Evolutionary conservation across 208 protist genomes (phyloP).

Genomic region (Herpetomonas tarakana): DNA sequence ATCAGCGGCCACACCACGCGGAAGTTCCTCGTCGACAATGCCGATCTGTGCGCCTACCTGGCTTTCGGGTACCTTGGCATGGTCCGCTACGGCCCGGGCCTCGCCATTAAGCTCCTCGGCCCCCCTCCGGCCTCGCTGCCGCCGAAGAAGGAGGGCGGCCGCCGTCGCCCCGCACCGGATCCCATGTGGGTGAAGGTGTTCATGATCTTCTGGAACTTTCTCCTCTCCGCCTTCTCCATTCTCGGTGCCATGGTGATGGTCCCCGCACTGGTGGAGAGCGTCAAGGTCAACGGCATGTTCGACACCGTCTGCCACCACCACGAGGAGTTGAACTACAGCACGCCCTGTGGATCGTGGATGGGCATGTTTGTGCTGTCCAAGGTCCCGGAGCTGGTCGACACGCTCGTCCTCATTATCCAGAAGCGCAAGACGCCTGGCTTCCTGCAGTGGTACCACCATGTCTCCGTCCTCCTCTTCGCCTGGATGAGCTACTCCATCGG

Average conservation of each 20-base stretch:
- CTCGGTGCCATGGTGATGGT: constrained; percentile 60
- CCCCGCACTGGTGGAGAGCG: constrained; percentile 30
- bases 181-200: constrained; percentile 48
- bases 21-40: constrained; percentile 31
- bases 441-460: constrained; percentile 94
- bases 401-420: constrained; percentile 72
- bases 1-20: constrained; percentile 23
- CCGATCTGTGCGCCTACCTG: constrained; percentile 37
- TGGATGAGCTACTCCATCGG: constrained; percentile 73
- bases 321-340: constrained; percentile 42
- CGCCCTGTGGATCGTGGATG: constrained; percentile 54
- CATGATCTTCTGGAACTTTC: constrained; percentile 86
- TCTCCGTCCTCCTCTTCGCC: constrained; percentile 87
- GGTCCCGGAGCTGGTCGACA: constrained; percentile 84
- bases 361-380: constrained; percentile 80
- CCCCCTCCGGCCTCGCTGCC: constrained; percentile 23
- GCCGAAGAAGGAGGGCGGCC: constrained; percentile 18
- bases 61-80: constrained; percentile 42
- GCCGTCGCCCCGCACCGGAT: constrained; percentile 21
- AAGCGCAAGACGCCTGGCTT: constrained; percentile 81
- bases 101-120: constrained; percentile 40
- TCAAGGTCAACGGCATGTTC: constrained; percentile 32
- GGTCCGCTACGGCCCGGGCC: constrained; percentile 40
- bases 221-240: constrained; percentile 78
- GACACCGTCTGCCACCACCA: constrained; percentile 54